Base-by-base conservation (phyloP, 2,329 filamentous ascomycete genomes). In the Colletotrichum sublineola region DNA sequence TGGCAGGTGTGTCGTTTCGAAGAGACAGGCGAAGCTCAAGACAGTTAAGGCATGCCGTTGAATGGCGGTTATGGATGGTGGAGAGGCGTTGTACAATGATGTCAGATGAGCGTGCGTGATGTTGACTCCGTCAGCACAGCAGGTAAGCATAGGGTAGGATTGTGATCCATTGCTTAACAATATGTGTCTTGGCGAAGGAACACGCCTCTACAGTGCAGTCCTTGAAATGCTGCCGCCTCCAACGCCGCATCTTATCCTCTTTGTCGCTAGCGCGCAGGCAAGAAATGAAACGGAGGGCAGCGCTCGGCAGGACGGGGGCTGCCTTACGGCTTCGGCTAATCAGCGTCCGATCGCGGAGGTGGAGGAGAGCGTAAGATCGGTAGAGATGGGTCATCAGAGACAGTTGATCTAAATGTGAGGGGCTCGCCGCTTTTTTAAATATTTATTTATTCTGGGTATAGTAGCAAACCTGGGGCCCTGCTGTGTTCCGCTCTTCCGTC, bases 101-200 rank as follows among this genome's bases (percentile, higher is more conserved):
- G 44, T 46, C 42, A 46, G 18, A 46, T 11, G 48, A 42, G 12
- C 2, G 8, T 2, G n/a, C n/a, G 38, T 61, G 18, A 29, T 67
- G 63, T 62, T 33, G 3, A 60, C 62, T 58, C 38, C 42, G 12
- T 63, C 55, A 46, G 62, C 73, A 67, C 67, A 68, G 68, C 62
- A 65, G 62, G 69, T 73, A 63, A 55, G n/a, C 11, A n/a, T 12
- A 24, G 8, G 52, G 50, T 3, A 15, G 5, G 14, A 0, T 55
- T 14, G 9, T 18, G 14, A 3, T 9, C 31, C 14, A 14, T 63
- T 40, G 36, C 20, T 9, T 42, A 18, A 29, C 36, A 40, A 18
- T 29, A 18, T 24, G 24, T 24, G 24, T 57, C n/a, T 9, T n/a
- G 4, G 33, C 31, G 3, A 29, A 18, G 12, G 5, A 40, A 7